Evolutionary conservation across 306 rosid genomes (phyloP).

Genomic region (Vigna unguiculata): DNA sequence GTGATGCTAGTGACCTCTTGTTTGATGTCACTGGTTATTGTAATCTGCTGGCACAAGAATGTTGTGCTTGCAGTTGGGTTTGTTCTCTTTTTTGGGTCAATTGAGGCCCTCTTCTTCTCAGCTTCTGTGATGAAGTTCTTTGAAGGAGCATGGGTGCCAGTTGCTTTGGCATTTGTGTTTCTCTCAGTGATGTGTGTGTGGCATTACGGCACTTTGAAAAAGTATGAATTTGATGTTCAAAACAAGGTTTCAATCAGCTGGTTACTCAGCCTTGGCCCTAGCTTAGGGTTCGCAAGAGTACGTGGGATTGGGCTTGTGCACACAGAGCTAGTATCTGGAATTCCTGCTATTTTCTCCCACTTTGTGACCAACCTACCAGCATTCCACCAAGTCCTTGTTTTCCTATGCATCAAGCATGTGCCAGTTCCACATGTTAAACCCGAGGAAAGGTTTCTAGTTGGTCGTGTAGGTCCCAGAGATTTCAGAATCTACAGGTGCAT

Average conservation of each 20-base stretch:
- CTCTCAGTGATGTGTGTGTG: slow-evolving; percentile 71
- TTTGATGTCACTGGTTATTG: slow-evolving; percentile 90
- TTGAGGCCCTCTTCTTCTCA: slow-evolving; percentile 92
- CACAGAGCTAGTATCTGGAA: slow-evolving; percentile 87
- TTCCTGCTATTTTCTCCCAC: slow-evolving; percentile 91
- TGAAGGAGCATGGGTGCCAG: slow-evolving; percentile 96
- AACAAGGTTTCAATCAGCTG: slow-evolving; percentile 92
- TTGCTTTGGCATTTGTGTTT: slow-evolving; percentile 63
- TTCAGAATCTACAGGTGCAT: slow-evolving; percentile 80
- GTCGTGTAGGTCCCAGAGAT: slow-evolving; percentile 74
- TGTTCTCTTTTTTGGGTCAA: slow-evolving; percentile 69
- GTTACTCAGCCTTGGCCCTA: slow-evolving; percentile 77
- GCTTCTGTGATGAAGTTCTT: slow-evolving; percentile 84
- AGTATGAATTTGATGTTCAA: slow-evolving; percentile 85
- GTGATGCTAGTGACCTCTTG: slow-evolving; percentile 97
- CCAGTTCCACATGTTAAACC: slow-evolving; percentile 82
- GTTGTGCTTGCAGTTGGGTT: slow-evolving; percentile 69
- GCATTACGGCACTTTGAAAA: slow-evolving; percentile 86
- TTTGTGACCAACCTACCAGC: slow-evolving; percentile 96
- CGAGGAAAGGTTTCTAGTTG: slow-evolving; percentile 81
- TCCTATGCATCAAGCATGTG: slow-evolving; percentile 92
- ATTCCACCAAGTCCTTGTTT: slow-evolving; percentile 90
- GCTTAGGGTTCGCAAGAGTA: slow-evolving; percentile 84
- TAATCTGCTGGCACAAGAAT: slow-evolving; percentile 80
- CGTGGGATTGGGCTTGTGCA: slow-evolving; percentile 85